Evolutionary conservation across 805 yeast genomes (phyloP).

Genomic region (Isabelozyma pseudorhagii): DNA sequence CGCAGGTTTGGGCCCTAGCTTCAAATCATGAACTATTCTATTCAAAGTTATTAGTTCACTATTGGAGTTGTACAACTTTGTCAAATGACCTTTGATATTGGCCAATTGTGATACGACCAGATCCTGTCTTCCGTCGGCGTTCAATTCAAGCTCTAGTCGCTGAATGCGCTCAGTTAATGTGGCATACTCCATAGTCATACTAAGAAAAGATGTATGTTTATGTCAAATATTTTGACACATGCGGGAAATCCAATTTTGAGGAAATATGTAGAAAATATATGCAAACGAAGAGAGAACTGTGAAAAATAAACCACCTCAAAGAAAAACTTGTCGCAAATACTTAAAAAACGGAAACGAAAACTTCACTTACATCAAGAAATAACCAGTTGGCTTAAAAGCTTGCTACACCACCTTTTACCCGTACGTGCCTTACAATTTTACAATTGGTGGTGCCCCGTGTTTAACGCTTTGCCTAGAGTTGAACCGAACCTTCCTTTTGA

Average conservation of each 20-base stretch:
- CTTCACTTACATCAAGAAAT: too few species aligned
- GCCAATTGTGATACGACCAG: conserved; percentile 11
- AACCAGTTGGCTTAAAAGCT: too few species aligned
- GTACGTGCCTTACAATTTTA: too few species aligned
- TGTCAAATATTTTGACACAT: conserved; percentile 3
- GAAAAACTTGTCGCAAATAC: too few species aligned
- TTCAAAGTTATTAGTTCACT: conserved; percentile 16
- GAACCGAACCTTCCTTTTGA: too few species aligned
- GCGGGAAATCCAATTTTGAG: neutral
- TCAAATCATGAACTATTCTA: conserved; percentile 13
- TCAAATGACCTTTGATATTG: conserved; percentile 8
- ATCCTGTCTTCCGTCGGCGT: conserved; percentile 1
- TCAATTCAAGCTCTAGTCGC: conserved; percentile 5
- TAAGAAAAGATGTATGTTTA: conserved; percentile 4
- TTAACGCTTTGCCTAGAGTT: too few species aligned
- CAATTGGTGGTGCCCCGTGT: too few species aligned
- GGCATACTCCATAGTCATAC: neutral
- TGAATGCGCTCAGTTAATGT: neutral
- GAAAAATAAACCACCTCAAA: too few species aligned
- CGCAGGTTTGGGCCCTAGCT: conserved; percentile 11
- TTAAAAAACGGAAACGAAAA: too few species aligned
- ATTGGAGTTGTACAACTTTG: conserved; percentile 10
- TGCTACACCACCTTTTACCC: too few species aligned
- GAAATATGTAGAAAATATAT: too few species aligned
- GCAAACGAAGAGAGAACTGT: too few species aligned